Evolutionary conservation across 2,329 filamentous ascomycete genomes (phyloP).

Genomic region (Pseudofabraea citricarpa): DNA sequence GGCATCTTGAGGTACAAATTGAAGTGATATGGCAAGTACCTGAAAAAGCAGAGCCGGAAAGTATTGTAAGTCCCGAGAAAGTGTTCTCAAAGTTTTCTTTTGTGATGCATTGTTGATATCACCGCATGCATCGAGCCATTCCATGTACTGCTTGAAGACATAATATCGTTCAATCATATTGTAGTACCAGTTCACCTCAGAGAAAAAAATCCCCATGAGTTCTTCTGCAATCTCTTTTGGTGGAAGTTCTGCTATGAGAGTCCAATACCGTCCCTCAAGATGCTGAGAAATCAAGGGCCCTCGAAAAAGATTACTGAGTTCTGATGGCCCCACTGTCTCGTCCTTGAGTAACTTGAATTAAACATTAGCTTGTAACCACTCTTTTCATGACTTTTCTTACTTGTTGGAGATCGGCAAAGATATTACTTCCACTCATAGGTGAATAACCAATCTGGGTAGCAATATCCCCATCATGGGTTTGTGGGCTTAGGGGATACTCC

Average conservation of each 20-base stretch:
- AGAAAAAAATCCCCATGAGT: slow-evolving; percentile 3
- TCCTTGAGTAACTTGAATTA: too few relatives aligned
- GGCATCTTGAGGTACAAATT: not conserved
- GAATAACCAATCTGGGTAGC: not conserved
- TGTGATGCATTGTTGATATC: not conserved
- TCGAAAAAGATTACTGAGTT: too few relatives aligned
- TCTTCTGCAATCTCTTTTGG: slow-evolving; percentile 1
- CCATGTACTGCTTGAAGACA: not conserved
- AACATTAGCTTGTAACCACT: not conserved
- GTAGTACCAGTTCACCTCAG: slow-evolving; percentile 1
- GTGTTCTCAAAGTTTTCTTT: too few relatives aligned
- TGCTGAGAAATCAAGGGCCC: not conserved
- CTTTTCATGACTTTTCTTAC: not conserved
- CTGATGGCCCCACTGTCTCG: too few relatives aligned
- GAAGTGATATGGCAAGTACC: not conserved
- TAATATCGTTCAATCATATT: not conserved
- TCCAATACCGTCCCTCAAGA: not conserved
- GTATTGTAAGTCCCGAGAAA: not conserved
- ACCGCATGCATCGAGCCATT: not conserved
- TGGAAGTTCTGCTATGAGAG: slow-evolving; percentile 1
- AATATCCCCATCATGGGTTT: not conserved
- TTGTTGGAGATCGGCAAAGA: not conserved
- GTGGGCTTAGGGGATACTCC: not conserved
- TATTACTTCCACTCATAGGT: not conserved
- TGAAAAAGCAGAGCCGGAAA: not conserved